Evolutionary conservation across 1,284 basidiomycete species (phyloP).

Genomic region (Trichosporon sp.): DNA sequence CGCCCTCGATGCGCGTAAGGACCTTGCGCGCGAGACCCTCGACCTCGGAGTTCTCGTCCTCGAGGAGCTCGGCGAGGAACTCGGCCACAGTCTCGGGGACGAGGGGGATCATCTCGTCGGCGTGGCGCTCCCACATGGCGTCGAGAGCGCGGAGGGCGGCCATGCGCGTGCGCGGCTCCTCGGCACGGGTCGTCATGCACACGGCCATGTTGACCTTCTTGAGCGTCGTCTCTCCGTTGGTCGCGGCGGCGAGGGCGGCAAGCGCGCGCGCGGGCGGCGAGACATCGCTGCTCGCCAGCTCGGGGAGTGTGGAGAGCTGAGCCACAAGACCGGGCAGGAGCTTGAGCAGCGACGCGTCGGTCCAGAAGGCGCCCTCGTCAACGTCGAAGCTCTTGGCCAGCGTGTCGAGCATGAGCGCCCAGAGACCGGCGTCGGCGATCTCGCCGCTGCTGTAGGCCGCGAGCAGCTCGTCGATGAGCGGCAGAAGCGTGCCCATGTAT

Average conservation of each 20-base stretch:
- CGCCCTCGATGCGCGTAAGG: conserved; percentile 56
- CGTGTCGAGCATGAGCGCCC: conserved; percentile 67
- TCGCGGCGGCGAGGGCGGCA: conserved; percentile 63
- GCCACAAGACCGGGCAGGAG: conserved; percentile 65
- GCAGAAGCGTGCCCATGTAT: conserved; percentile 77
- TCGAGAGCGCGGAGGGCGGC: conserved; percentile 71
- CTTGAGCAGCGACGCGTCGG: conserved; percentile 72
- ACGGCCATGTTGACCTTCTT: conserved; percentile 80
- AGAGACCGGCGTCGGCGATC: conserved; percentile 59
- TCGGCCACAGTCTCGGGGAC: conserved; percentile 61
- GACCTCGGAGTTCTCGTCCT: conserved; percentile 59
- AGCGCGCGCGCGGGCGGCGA: conserved; percentile 58
- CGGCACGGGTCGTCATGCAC: conserved; percentile 84
- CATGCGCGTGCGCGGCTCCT: conserved; percentile 68
- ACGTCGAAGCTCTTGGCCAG: conserved; percentile 71
- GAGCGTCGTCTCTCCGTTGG: conserved; percentile 65
- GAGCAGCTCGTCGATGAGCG: conserved; percentile 70
- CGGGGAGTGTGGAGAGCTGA: conserved; percentile 61
- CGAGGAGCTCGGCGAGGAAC: conserved; percentile 59
- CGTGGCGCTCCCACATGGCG: conserved; percentile 68
- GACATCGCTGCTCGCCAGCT: conserved; percentile 25
- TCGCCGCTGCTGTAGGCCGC: conserved; percentile 58
- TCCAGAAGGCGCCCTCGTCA: conserved; percentile 90
- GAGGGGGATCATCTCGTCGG: conserved; percentile 63
- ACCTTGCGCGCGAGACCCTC: conserved; percentile 56